Base-by-base conservation (phyloP, 352 stramenopile genomes). In the Phytophthora citrophthora region DNA sequence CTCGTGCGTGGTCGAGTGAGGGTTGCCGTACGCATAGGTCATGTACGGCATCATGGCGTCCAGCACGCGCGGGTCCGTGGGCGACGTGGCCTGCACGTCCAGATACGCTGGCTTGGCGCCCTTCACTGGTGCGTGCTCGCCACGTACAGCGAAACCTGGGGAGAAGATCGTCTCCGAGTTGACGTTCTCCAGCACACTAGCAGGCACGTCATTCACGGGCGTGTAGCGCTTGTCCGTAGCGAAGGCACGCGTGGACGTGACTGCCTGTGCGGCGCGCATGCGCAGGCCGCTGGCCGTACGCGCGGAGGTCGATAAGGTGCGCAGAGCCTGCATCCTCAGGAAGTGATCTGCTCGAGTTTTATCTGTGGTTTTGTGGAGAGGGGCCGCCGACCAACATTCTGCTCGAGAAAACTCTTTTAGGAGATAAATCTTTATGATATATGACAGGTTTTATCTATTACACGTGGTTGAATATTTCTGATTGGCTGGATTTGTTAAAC, bases 41-140 rank as follows among this genome's bases (percentile, higher is more conserved):
- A 99, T 97, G 73, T 96, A 98, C 31, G 97, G 96, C 76, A 99
- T 79, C 97, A 99, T 99, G 26, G 95, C 92, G 76, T 99, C 97
- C 38, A 99, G 75, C 15, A 99, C 98, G 53, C 98, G 92, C 40
- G 97, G 97, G 79, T 99, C 98, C 82, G 99, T 88, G 7, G 97
- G 96, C 46, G 97, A 99, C 9, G 98, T 99, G n/a, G 97, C 93
- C 70, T 98, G 95, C 56, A 98, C 92, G 76, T 99, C 96, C 48
- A 99, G 63, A 76, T 98, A 99, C 29, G 90, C 93, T 2, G 95
- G 86, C 51, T 92, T 84, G 49, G 93, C 93, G 26, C 93, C 70
- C 5, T 77, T 66, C 16, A 89, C 82, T 1, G 64, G 32, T 48
- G 81, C 71, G 12, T 69, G 72, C n/a, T 89, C 76, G 51, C 79